phyloP scores from a whole-genome alignment of 768 basidiomycete species.

The Termitomyces sp. region DNA sequence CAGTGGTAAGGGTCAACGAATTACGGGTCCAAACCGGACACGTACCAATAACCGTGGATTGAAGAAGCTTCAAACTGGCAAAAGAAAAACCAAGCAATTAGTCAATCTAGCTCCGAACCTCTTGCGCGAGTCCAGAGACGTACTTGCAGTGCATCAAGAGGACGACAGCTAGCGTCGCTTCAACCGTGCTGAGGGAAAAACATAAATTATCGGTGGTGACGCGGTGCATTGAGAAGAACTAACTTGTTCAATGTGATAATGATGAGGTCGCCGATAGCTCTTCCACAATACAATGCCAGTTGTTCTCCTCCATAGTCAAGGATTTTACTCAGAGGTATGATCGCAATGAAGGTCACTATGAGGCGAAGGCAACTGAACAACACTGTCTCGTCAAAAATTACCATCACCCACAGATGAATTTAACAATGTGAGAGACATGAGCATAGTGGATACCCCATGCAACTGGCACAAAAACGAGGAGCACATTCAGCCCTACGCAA shows the following conservation, averaged over 20 bases:
- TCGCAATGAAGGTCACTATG: slow-evolving; percentile 46
- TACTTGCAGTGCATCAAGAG: slow-evolving; percentile 48
- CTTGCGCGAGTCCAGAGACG: slow-evolving; percentile 16
- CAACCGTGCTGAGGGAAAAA: slow-evolving; percentile 37
- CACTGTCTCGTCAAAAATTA: background rate
- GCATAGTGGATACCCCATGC: slow-evolving; percentile 41
- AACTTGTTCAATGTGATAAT: slow-evolving; percentile 54
- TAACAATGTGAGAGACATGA: slow-evolving; percentile 21
- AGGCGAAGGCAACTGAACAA: background rate
- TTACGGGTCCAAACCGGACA: background rate
- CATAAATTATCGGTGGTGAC: background rate
- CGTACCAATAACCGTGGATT: slow-evolving; percentile 66
- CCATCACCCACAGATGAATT: slow-evolving; percentile 19
- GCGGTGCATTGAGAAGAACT: background rate
- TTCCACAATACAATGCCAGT: slow-evolving; percentile 48
- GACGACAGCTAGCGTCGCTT: slow-evolving; percentile 48
- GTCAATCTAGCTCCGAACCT: background rate
- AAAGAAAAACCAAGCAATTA: background rate
- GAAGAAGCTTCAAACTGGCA: slow-evolving; percentile 56
- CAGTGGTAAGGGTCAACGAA: background rate
- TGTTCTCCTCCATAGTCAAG: slow-evolving; percentile 54
- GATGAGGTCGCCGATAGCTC: slow-evolving; percentile 48
- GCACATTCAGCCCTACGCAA: slow-evolving; percentile 36
- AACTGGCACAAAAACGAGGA: slow-evolving; percentile 40
- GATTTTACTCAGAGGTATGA: slow-evolving; percentile 49